phyloP scores from a whole-genome alignment of 768 basidiomycete species.

The Lentinula guzmanii region DNA sequence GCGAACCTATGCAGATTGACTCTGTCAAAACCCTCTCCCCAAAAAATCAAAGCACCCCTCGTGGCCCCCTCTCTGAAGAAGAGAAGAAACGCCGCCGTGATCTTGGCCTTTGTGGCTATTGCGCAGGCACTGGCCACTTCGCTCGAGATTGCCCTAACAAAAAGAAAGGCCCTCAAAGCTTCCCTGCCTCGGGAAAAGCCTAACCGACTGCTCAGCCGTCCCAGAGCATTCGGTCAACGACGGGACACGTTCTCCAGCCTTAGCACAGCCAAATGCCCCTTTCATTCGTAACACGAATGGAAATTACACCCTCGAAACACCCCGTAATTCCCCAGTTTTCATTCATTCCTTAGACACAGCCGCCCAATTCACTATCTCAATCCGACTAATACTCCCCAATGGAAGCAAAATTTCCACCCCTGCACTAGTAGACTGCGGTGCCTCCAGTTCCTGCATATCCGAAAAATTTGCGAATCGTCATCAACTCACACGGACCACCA shows the following conservation, averaged over 20 bases:
- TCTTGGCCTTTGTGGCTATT: constrained; percentile 1
- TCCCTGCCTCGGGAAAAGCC: constrained; percentile 13
- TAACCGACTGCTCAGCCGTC: constrained; percentile 11
- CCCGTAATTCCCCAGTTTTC: background rate
- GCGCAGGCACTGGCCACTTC: constrained; percentile 13
- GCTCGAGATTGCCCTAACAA: constrained; percentile 15
- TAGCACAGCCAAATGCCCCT: background rate
- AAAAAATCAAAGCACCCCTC: background rate
- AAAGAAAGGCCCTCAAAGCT: background rate
- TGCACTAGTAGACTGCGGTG: constrained; percentile 19
- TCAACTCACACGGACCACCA: constrained; percentile 21
- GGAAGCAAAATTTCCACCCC: constrained; percentile 13
- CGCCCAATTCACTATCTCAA: constrained; percentile 17
- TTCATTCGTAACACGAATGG: background rate
- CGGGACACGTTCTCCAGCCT: background rate
- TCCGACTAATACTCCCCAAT: constrained; percentile 15
- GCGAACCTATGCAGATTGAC: background rate
- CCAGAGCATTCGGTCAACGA: constrained; percentile 11
- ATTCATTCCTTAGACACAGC: constrained; percentile 5
- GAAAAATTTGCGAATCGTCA: constrained; percentile 35
- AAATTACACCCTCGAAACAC: background rate
- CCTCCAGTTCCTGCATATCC: constrained; percentile 18
- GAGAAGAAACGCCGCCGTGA: constrained; percentile 9
- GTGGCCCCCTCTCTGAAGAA: constrained; percentile 7
- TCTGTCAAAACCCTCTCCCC: background rate